Base-by-base conservation (phyloP, 2,329 filamentous ascomycete species). In the Calcarisporium arbuscula region DNA sequence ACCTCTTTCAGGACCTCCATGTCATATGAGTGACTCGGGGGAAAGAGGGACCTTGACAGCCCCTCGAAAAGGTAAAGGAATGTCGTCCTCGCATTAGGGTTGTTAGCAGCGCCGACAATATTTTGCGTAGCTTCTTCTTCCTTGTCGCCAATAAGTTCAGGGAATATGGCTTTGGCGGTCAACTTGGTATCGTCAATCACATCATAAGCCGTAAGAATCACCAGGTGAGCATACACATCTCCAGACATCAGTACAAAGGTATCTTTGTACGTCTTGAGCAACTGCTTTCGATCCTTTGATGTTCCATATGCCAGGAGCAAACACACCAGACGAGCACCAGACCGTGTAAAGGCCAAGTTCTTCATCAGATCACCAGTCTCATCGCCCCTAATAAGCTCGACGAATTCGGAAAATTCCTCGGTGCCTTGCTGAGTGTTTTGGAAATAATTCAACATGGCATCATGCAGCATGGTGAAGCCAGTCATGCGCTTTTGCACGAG, bases 381-480 rank as follows among this genome's bases (percentile, higher is more conserved):
- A 46, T 98, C 90, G 26, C 85, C 85, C 65, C 94, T 94, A 52
- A 98, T 69, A 47, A 94, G 72, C 59, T 96, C 89, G 38, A 94
- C 65, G 53, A 95, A 95, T 49, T 94, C 88, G 20, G 71, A 84
- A 27, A 86, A 80, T 57, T 96, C 90, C 38, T 85, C 79, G 28
- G 80, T 85, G 4, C 83, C 88, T 5, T 76, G 68, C 45, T 83
- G 81, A 30, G 81, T 78, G 50, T 84, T 90, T 34, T 87, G 65
- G 62, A 90, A 95, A 62, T 95, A 98, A 57, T 98, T 90, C 40
- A 95, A 70, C 89, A 98, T 95, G 32, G 92, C 92, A 52, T 96
- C 92, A 60, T 98, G 94, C 15, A 98, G 76, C 74, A 98, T 94
- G 3, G 90, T 96, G 63, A 98, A 96, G 8, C 87, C 90, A 1